phyloP scores from a whole-genome alignment of 306 rosid genomes.

The Phaseolus lunatus region DNA sequence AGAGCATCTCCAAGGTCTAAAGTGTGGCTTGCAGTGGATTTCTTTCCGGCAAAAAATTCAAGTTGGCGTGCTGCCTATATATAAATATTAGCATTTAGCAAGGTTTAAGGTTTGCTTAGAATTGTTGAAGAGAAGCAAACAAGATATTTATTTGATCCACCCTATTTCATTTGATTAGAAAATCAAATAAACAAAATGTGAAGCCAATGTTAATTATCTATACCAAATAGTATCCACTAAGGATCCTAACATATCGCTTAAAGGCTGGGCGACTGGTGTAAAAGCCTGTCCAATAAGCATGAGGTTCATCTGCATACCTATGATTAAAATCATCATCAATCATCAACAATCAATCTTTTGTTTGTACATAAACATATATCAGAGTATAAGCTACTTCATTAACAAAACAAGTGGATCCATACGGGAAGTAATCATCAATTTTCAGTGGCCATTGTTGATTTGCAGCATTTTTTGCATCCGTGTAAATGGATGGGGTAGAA shows the following conservation, averaged over 20 bases:
- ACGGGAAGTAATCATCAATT: constrained; percentile 26
- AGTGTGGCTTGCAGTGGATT: background rate
- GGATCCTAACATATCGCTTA: constrained; percentile 12
- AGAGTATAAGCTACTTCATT: background rate
- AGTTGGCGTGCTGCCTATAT: constrained; percentile 13
- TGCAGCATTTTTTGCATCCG: constrained; percentile 13
- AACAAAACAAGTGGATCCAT: background rate
- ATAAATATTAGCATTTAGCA: background rate
- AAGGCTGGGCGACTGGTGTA: constrained; percentile 15
- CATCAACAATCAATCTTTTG: background rate
- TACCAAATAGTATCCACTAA: constrained; percentile 20
- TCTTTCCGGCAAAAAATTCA: constrained; percentile 4
- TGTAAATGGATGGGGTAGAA: constrained; percentile 21
- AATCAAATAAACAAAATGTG: background rate
- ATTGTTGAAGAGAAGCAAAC: background rate
- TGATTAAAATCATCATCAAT: background rate
- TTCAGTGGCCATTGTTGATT: constrained; percentile 17
- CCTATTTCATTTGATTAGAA: background rate
- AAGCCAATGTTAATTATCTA: background rate
- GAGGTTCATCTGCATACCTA: background rate
- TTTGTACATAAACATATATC: background rate
- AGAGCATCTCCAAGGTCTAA: constrained; percentile 11
- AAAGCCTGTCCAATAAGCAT: constrained; percentile 18
- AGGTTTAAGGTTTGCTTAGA: background rate
- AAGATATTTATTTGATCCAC: background rate